phyloP scores from a whole-genome alignment of 2,329 filamentous ascomycete species.

The Cytospora chrysosperma region DNA sequence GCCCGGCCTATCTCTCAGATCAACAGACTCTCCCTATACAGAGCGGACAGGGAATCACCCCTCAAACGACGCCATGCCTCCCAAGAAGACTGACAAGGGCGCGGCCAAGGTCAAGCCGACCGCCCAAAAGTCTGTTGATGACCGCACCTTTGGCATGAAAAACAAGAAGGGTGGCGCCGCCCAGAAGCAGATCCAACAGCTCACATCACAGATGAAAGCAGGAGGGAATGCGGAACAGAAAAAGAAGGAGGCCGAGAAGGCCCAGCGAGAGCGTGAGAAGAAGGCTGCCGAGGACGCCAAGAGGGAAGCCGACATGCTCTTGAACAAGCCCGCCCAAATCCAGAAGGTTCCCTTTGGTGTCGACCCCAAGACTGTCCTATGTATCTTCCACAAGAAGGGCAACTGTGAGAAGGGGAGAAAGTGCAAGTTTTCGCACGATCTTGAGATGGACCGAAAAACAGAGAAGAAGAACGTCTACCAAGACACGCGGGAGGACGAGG shows the following conservation, averaged over 20 bases:
- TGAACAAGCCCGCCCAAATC: constrained; percentile 89
- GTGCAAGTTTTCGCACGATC: constrained; percentile 97
- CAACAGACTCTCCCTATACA: background rate
- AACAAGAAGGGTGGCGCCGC: constrained; percentile 96
- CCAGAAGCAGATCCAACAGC: constrained; percentile 85
- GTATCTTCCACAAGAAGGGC: constrained; percentile 96
- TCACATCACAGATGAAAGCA: constrained; percentile 70
- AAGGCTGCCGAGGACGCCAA: constrained; percentile 82
- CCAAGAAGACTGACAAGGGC: constrained; percentile 61
- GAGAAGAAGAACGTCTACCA: constrained; percentile 91
- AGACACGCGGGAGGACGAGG: constrained; percentile 73
- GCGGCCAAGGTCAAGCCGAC: constrained; percentile 54
- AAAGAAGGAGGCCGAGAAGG: constrained; percentile 68
- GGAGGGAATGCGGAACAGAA: constrained; percentile 87
- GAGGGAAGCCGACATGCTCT: constrained; percentile 74
- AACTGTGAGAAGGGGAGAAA: constrained; percentile 96
- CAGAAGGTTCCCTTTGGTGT: constrained; percentile 98
- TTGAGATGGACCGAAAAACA: constrained; percentile 83
- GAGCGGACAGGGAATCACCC: background rate
- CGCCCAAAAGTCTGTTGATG: constrained; percentile 69
- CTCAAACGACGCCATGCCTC: constrained; percentile 61
- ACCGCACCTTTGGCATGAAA: constrained; percentile 99
- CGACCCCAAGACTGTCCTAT: constrained; percentile 95
- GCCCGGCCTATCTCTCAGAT: background rate
- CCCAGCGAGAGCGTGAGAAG: constrained; percentile 79